phyloP scores from a whole-genome alignment of 768 basidiomycete genomes.

The Russula sp. region DNA sequence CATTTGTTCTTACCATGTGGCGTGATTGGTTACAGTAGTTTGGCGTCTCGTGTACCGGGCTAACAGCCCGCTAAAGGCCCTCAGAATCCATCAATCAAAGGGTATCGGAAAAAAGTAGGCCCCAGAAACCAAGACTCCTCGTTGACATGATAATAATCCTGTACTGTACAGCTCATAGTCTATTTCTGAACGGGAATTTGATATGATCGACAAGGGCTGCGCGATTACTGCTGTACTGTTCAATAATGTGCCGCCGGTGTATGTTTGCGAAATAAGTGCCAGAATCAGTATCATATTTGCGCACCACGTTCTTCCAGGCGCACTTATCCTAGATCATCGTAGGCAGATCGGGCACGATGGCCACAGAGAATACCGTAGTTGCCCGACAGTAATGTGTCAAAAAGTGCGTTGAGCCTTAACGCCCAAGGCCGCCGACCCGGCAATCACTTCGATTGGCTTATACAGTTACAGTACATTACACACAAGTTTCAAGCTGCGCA shows the following conservation, averaged over 20 bases:
- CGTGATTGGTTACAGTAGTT: background rate
- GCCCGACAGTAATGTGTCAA: too few species aligned
- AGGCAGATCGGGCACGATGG: background rate
- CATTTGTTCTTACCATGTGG: background rate
- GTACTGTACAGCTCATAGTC: background rate
- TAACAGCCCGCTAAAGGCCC: too few species aligned
- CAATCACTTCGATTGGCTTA: background rate
- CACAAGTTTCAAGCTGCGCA: background rate
- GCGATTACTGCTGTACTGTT: background rate
- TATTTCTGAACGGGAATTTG: background rate
- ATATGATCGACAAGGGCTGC: background rate
- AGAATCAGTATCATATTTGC: too few species aligned
- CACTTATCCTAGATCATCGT: background rate
- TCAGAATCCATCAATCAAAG: too few species aligned
- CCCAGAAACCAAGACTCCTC: background rate
- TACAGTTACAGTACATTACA: too few species aligned
- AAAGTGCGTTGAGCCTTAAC: too few species aligned
- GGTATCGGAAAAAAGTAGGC: background rate
- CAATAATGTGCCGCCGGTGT: background rate
- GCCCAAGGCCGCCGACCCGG: background rate
- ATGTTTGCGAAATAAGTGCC: background rate
- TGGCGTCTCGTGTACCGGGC: too few species aligned
- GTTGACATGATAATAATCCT: background rate
- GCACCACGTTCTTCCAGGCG: background rate
- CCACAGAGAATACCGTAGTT: background rate